Evolutionary conservation across 139 green algal species (phyloP).

Genomic region (Micractinium sp.): DNA sequence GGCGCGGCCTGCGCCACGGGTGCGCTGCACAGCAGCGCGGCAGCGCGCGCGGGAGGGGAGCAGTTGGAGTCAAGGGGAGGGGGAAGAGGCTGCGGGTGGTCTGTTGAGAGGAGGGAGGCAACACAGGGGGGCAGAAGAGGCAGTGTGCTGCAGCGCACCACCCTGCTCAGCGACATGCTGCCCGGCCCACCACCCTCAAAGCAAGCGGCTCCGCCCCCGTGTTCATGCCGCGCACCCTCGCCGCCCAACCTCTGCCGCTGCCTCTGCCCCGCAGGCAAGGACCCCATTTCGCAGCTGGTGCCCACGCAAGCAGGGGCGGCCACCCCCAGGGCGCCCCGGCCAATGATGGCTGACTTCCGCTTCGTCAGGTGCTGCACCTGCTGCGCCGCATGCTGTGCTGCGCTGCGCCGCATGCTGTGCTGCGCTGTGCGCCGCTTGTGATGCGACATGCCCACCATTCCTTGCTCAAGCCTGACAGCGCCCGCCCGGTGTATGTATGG

Average conservation of each 20-base stretch:
- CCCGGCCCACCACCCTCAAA: background rate
- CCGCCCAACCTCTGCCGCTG: background rate
- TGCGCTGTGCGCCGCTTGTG: background rate
- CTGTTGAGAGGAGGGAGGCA: no score
- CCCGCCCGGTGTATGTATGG: no score
- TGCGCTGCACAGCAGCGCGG: background rate
- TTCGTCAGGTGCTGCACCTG: background rate
- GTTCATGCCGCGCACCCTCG: background rate
- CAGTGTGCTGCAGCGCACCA: no score
- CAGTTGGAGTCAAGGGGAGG: no score
- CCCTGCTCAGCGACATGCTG: no score
- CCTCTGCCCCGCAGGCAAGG: background rate
- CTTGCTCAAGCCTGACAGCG: no score
- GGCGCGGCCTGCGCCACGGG: conserved; percentile 16
- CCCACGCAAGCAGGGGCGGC: background rate
- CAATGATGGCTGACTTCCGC: conserved; percentile 3
- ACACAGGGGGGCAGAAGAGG: no score
- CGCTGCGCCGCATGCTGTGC: background rate
- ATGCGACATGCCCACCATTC: background rate
- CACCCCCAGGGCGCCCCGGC: background rate
- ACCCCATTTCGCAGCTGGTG: conserved; percentile 3
- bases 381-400: background rate
- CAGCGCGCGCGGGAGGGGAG: no score
- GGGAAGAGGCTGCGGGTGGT: no score
- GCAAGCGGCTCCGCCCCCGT: background rate